Percentiles rank a stretch among this genome's conserved stretches.
Evolutionary conservation across 768 basidiomycete species (phyloP).

Genomic region (Ramaria sp.): DNA sequence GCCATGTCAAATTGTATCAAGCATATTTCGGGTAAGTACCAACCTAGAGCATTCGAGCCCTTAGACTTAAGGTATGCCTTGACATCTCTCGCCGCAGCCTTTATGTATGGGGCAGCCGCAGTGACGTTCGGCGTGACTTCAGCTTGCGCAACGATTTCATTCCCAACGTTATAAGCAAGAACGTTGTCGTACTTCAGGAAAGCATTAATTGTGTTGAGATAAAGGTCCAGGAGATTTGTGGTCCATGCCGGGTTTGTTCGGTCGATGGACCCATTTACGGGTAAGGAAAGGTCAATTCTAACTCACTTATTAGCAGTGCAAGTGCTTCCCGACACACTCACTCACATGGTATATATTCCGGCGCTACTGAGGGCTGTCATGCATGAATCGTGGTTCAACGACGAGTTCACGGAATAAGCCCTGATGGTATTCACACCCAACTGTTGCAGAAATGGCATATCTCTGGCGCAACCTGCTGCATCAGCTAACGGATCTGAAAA

Average conservation of each 20-base stretch:
- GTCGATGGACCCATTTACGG: constrained; percentile 78
- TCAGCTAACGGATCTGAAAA: constrained; percentile 59
- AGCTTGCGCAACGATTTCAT: constrained; percentile 57
- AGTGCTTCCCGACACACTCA: constrained; percentile 5
- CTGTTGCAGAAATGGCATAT: constrained; percentile 64
- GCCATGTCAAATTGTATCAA: constrained; percentile 17
- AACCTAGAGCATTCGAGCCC: constrained; percentile 4
- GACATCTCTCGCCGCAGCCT: constrained; percentile 82
- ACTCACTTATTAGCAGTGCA: constrained; percentile 3
- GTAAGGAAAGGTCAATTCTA: constrained; percentile 80
- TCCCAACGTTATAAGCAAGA: constrained; percentile 82
- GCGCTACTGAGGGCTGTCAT: constrained; percentile 69
- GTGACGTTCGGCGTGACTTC: constrained; percentile 32
- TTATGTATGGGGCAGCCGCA: constrained; percentile 65
- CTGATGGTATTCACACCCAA: constrained; percentile 76
- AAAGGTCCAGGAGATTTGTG: constrained; percentile 68
- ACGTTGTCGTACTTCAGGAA: constrained; percentile 87
- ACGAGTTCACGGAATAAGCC: constrained; percentile 74
- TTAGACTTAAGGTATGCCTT: constrained; percentile 63
- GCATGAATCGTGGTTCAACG: constrained; percentile 77
- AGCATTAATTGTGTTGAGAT: constrained; percentile 62
- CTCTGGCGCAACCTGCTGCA: constrained; percentile 56
- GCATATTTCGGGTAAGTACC: not conserved
- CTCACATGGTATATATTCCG: constrained; percentile 85
- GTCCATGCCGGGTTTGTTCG: constrained; percentile 66